Base-by-base conservation (phyloP, 176 grass and related monocot genomes). In the Alloteropsis semialata region DNA sequence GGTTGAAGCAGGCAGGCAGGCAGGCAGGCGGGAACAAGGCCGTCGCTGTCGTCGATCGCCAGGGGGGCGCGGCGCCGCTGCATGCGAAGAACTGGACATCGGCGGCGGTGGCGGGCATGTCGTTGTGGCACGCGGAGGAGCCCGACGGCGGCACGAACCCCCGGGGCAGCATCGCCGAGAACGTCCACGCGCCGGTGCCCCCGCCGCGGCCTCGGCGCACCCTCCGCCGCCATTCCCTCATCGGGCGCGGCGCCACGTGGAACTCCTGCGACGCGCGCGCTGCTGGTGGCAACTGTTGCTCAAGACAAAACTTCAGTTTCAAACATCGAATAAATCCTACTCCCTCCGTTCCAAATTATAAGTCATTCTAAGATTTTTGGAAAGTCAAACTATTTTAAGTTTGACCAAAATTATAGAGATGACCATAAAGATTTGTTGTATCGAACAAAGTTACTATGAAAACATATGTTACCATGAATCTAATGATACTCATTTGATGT, bases 161-260 rank as follows among this genome's bases (percentile, higher is more conserved):
- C 1, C 87, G 75, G 8, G 92, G 92, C 38, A 94, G 84, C 92
- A 94, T 94, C 57, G 73, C 86, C 21, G 84, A 92, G 81, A 92
- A 94, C 0, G 76, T 50, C 90, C 65, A 71, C 46, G 64, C 72
- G 66, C 82, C 85, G 36, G 39, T 75, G 43, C 82, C 85, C 12
- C 54, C 69, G 4, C 69, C 49, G 27, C 65, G 44, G 34, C 46
- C 37, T 3, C 61, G 60, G 44, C 24, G 57, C 37, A 2, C 44
- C 18, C 41, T 72, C 30, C 62, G 49, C 58, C 43, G 27, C 41
- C 18, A 30, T 21, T 19, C 49, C 59, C 73, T 55, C 38, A 15
- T 14, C 69, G 53, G 72, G 29, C 77, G 63, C 36, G 54, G 49
- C 12, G 22, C 8, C 50, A n/a, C n/a, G n/a, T n/a, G n/a, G n/a